Evolutionary conservation across 2,329 filamentous ascomycete species (phyloP), one percentile per base, ranked within the genome.

Genomic region (Xylaria sp.): DNA sequence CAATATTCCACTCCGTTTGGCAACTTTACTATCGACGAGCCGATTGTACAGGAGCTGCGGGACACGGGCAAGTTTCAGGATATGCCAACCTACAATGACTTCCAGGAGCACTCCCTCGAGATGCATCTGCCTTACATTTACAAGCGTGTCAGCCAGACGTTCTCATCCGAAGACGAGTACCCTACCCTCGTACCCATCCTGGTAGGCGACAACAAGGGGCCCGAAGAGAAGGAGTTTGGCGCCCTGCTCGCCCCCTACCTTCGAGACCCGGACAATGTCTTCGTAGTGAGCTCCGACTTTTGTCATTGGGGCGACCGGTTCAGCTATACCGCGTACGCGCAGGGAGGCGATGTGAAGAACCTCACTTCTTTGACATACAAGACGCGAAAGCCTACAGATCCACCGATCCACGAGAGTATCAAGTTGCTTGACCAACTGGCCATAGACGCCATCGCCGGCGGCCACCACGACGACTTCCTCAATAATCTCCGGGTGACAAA

Each of bases 61-160:
- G 72, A 73, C 51, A 87, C 85, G 4, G 83, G 82, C n/a, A 82
- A 84, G 64, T 92, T 92, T 77, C 81, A 86, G 20, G 83, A 85
- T 61, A 96, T 97, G 84, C 88, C 87, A 1, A 81, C 80, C 20
- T 76, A 83, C 4, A 84, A 89, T 6, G 96, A 99, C 76, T 88
- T 93, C 70, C 86, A 88, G 5, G 96, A 99, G 80, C 96, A 99
- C 81, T 97, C 93, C 60, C 87, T 98, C 1, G 96, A 99, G 83
- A 97, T 99, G 92, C 96, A 99, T 74, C 85, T 98, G 9, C 95
- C 96, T 0, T 97, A 97, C 77, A 91, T 98, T 71, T 94, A 94
- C 84, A 94, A 94, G 77, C 89, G 92, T 62, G 85, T 89, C 2
- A 76, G 86, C 59, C 81, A 84, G 66, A 84, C 83, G 0, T 86